Evolutionary conservation across 306 rosid genomes (phyloP), one percentile per base, ranked within the genome.

Genomic region (Arachis stenosperma): DNA sequence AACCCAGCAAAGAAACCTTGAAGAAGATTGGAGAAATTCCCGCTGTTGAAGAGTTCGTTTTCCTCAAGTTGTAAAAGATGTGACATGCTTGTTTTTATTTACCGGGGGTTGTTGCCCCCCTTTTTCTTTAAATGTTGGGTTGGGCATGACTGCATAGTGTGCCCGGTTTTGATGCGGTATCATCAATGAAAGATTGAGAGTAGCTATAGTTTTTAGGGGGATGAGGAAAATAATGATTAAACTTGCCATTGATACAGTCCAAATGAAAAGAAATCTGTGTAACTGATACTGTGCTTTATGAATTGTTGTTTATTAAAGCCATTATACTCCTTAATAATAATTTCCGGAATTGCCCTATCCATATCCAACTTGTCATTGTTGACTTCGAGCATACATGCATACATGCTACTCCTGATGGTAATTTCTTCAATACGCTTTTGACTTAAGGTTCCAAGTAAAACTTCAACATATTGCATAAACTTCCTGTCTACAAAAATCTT

Each of bases 31-130:
- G 98, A 15, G 91, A 82, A 2, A 81, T 94, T 71, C 86, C 97
- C 11, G 98, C 99, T 22, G 12, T 95, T 44, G 97, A 95, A 79
- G 99, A 95, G 85, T 84, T 94, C 59, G 99, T 95, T 64, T 95
- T 81, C 85, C 92, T 95, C 52, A 88, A 95, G 90, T 75, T 91
- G 90, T 95, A 89, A 84, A 50, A 71, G 4, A 33, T 33, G 37
- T 44, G 68, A 42, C 7, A 61, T 65, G 10, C 22, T 65, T 68
- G 46, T 39, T 41, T 9, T 12, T n/a, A 10, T 41, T 59, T 55
- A 10, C 47, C n/a, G 7, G 12, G 52, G 44, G 12, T 73, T 8
- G 59, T 62, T 46, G 40, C 40, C 36, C 15, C 58, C 65, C 6
- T 27, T 67, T 29, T 42, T 43, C 22, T 57, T 64, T 15, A 46